Conservation (phyloP, 1,284 basidiomycete genomes). For the Cerioporus squamosus region DNA sequence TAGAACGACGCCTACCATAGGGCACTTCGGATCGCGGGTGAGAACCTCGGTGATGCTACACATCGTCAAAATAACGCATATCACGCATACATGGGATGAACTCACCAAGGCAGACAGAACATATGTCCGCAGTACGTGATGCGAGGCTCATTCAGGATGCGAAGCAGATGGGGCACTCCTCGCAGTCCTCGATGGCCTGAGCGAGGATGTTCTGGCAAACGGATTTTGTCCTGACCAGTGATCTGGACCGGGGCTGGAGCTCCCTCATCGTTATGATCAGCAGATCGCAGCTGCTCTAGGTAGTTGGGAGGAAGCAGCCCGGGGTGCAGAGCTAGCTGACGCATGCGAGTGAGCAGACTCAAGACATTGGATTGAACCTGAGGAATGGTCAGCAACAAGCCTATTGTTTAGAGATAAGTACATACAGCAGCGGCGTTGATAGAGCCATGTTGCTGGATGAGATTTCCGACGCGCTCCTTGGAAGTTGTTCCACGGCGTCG, state of each 20-base stretch:
- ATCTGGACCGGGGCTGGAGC: constrained; percentile 39
- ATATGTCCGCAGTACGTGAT: constrained; percentile 82
- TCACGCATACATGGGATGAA: not conserved
- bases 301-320: constrained; percentile 79
- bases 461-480: constrained; percentile 61
- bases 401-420: not conserved
- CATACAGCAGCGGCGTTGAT: constrained; percentile 43
- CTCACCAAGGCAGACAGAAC: constrained; percentile 77
- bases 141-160: constrained; percentile 65
- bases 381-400: constrained; percentile 6
- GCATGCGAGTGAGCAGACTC: constrained; percentile 85
- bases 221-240: constrained; percentile 53
- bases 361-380: constrained; percentile 75
- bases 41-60: constrained; percentile 71
- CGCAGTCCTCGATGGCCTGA: constrained; percentile 77
- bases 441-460: constrained; percentile 49
- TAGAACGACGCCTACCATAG: constrained; percentile 58
- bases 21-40: constrained; percentile 71
- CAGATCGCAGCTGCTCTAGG: constrained; percentile 64
- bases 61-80: not conserved
- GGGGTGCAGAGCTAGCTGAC: constrained; percentile 85
- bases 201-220: constrained; percentile 68
- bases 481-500: constrained; percentile 74
- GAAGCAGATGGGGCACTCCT: constrained; percentile 87
- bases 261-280: constrained; percentile 38